These are phyloP conservation scores for Fusarium decemcellulare DNA, from an alignment of 2,329 filamentous ascomycete species.

Conservation along the genomic window DNA sequence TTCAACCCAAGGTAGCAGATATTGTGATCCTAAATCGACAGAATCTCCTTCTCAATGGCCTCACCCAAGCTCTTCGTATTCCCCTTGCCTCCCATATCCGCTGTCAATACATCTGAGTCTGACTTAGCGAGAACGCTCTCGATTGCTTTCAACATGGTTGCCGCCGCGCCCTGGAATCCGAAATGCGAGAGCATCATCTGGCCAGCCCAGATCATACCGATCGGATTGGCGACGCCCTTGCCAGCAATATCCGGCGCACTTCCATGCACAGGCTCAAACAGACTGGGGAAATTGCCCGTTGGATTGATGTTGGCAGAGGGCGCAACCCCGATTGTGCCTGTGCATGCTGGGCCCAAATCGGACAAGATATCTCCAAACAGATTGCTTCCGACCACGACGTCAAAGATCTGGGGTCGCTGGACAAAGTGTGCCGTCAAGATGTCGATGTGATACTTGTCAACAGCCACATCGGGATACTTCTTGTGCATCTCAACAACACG, in stretches of 20 bases:
- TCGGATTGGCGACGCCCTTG: slow-evolving; percentile 80
- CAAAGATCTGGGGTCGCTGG: slow-evolving; percentile 69
- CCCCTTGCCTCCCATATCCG: slow-evolving; percentile 49
- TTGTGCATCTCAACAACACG: slow-evolving; percentile 67
- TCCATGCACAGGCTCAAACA: slow-evolving; percentile 80
- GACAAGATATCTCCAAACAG: slow-evolving; percentile 78
- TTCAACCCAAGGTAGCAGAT: too few species aligned
- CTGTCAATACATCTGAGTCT: slow-evolving; percentile 48
- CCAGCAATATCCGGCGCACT: slow-evolving; percentile 80
- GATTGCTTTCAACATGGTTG: slow-evolving; percentile 71
- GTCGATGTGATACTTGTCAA: slow-evolving; percentile 78
- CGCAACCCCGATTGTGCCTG: slow-evolving; percentile 80
- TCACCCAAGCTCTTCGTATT: slow-evolving; percentile 42
- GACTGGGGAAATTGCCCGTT: slow-evolving; percentile 61
- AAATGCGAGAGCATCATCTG: slow-evolving; percentile 68
- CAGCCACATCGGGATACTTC: slow-evolving; percentile 70
- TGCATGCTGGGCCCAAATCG: slow-evolving; percentile 78
- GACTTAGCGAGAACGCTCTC: slow-evolving; percentile 72
- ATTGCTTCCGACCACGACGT: slow-evolving; percentile 76
- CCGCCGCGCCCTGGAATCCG: slow-evolving; percentile 52
- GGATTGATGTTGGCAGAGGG: slow-evolving; percentile 80
- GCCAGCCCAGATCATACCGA: slow-evolving; percentile 80
- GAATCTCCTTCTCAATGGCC: slow-evolving; percentile 38
- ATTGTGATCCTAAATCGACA: neutral
- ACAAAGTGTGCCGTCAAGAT: slow-evolving; percentile 77